Conservation (phyloP, 306 rosid genomes). For the Cucurbita ficifolia region DNA sequence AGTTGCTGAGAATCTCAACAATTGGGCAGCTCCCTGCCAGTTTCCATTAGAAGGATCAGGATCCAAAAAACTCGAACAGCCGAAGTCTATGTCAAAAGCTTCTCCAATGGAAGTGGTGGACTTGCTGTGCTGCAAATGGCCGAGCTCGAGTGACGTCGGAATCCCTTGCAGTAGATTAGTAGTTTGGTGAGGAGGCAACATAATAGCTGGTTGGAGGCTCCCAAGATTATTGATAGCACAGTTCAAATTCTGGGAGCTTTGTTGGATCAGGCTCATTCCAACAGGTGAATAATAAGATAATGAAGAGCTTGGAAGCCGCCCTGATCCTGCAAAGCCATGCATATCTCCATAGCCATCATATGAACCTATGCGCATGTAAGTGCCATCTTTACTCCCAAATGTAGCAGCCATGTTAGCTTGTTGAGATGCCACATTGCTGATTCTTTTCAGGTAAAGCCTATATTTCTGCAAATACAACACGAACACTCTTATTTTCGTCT, state of each 20-base stretch:
- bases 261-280: constrained; percentile 30
- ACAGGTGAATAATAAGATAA: constrained; percentile 33
- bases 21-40: constrained; percentile 41
- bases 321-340: constrained; percentile 22
- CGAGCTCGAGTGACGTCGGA: constrained; percentile 37
- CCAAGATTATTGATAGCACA: constrained; percentile 22
- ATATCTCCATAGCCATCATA: constrained; percentile 40
- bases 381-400: constrained; percentile 25
- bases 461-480: constrained; percentile 44
- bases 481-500: neutral
- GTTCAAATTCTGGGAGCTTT: constrained; percentile 24
- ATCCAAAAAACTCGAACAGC: constrained; percentile 39
- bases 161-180: constrained; percentile 31
- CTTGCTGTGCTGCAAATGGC: constrained; percentile 40
- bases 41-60: constrained; percentile 29
- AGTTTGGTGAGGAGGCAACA: constrained; percentile 31
- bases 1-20: constrained; percentile 34
- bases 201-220: constrained; percentile 24
- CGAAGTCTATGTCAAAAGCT: constrained; percentile 20
- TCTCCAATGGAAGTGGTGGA: constrained; percentile 24
- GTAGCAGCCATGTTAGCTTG: constrained; percentile 28
- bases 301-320: constrained; percentile 24
- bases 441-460: constrained; percentile 39
- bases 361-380: constrained; percentile 30
- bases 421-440: constrained; percentile 19